A percentile compares a stretch with the other conserved stretches of the same genome.
Conservation (phyloP, 768 basidiomycete species). For the Astraeus odoratus region DNA sequence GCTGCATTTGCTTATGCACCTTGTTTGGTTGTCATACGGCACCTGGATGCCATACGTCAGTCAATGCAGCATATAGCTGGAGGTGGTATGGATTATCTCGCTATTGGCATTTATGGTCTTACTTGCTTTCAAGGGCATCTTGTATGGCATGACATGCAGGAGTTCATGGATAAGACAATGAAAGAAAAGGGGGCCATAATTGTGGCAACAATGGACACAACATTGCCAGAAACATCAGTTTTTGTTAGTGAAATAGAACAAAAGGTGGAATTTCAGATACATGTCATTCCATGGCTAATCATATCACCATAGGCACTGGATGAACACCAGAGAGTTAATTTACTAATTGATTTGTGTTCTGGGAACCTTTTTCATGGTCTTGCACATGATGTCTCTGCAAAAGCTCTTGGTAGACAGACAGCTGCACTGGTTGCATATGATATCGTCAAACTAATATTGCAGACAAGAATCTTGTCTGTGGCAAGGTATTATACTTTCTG, state of each 20-base stretch:
- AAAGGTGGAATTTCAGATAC: constrained; percentile 40
- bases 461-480: constrained; percentile 46
- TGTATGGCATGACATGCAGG: constrained; percentile 50
- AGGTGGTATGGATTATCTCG: constrained; percentile 40
- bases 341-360: constrained; percentile 44
- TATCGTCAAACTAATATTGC: constrained; percentile 58
- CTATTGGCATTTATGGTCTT: neutral
- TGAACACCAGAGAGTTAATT: constrained; percentile 63
- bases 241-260: constrained; percentile 85
- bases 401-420: constrained; percentile 71
- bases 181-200: constrained; percentile 70
- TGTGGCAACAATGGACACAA: constrained; percentile 65
- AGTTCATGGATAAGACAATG: constrained; percentile 58
- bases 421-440: constrained; percentile 87
- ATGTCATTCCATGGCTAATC: neutral
- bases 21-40: constrained; percentile 73
- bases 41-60: constrained; percentile 73
- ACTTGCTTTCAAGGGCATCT: constrained; percentile 41
- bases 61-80: constrained; percentile 59
- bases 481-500: constrained; percentile 12
- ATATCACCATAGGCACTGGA: constrained; percentile 56
- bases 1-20: constrained; percentile 70
- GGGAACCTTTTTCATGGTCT: constrained; percentile 26
- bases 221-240: constrained; percentile 55
- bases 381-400: constrained; percentile 75